Percentiles rank a stretch among this genome's conserved stretches.
These are phyloP conservation scores for Pythium scleroteichum DNA, from an alignment of 352 stramenopile genomes.

Conservation along the genomic window DNA sequence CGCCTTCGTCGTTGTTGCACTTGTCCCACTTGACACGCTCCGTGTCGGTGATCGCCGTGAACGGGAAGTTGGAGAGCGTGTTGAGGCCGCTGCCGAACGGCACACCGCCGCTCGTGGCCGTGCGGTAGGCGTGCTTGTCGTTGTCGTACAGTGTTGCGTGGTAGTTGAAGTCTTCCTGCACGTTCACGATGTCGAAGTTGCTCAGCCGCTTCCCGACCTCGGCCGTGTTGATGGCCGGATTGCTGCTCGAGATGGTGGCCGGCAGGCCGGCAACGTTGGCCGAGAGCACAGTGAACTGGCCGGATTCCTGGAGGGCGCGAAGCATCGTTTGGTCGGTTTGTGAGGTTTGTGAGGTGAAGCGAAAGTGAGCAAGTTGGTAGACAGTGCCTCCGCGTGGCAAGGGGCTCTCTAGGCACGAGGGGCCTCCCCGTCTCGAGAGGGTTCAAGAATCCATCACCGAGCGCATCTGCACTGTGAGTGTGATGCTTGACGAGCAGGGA, in stretches of 20 bases:
- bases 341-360: neutral
- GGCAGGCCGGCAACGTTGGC: conserved; percentile 51
- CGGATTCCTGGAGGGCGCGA: conserved; percentile 35
- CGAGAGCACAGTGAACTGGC: conserved; percentile 40
- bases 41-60: conserved; percentile 36
- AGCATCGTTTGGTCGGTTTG: conserved; percentile 26
- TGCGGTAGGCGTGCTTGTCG: conserved; percentile 44
- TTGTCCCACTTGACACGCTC: conserved; percentile 43
- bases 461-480: neutral
- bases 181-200: conserved; percentile 16
- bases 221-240: conserved; percentile 41
- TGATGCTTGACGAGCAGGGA: neutral
- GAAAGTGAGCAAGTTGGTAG: conserved; percentile 8
- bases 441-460: neutral
- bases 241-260: conserved; percentile 44
- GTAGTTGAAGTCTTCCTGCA: conserved; percentile 27
- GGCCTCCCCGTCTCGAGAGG: neutral
- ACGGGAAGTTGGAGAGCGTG: conserved; percentile 41
- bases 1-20: conserved; percentile 42
- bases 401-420: too few relatives aligned
- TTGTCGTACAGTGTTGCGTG: conserved; percentile 36
- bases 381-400: neutral
- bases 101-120: conserved; percentile 46
- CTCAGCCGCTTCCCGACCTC: conserved; percentile 42
- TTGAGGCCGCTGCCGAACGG: conserved; percentile 46